Percentiles rank a stretch among this genome's conserved stretches.
Evolutionary conservation across 2,329 filamentous ascomycete species (phyloP).

Genomic region (Aspergillus phoenicis): DNA sequence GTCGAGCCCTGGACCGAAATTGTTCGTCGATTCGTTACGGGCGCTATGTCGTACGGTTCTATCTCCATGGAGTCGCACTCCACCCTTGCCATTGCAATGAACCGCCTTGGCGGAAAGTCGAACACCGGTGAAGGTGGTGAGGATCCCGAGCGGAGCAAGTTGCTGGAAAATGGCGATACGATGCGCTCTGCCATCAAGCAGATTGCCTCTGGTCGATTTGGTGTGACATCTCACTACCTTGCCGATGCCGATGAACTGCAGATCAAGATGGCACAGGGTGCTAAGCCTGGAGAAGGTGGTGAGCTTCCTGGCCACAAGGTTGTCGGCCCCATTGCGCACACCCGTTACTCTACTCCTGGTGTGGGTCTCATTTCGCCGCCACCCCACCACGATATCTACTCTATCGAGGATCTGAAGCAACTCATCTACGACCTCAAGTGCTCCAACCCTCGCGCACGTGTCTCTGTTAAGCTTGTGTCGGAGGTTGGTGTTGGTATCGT

Average conservation of each 20-base stretch:
- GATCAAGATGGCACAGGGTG: conserved; percentile 99
- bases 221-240: conserved; percentile 92
- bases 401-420: conserved; percentile 96
- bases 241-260: conserved; percentile 95
- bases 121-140: conserved; percentile 98
- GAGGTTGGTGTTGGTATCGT: conserved; percentile 98
- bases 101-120: conserved; percentile 91
- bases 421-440: conserved; percentile 98
- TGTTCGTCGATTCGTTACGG: conserved; percentile 92
- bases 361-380: conserved; percentile 95
- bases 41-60: conserved; percentile 97
- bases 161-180: conserved; percentile 87
- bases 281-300: conserved; percentile 96
- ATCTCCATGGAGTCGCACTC: conserved; percentile 99
- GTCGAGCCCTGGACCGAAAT: conserved; percentile 99
- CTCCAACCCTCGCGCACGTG: conserved; percentile 85
- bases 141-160: conserved; percentile 84
- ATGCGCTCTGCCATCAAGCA: conserved; percentile 99
- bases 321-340: conserved; percentile 88
- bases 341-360: conserved; percentile 92
- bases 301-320: conserved; percentile 97
- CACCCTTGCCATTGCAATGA: conserved; percentile 94
- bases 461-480: conserved; percentile 96
- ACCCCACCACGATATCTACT: conserved; percentile 98
- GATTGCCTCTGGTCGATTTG: conserved; percentile 92